A percentile compares a stretch with the other conserved stretches of the same genome.
Conservation (phyloP, 139 green algal genomes). For the Haematococcus lacustris region DNA sequence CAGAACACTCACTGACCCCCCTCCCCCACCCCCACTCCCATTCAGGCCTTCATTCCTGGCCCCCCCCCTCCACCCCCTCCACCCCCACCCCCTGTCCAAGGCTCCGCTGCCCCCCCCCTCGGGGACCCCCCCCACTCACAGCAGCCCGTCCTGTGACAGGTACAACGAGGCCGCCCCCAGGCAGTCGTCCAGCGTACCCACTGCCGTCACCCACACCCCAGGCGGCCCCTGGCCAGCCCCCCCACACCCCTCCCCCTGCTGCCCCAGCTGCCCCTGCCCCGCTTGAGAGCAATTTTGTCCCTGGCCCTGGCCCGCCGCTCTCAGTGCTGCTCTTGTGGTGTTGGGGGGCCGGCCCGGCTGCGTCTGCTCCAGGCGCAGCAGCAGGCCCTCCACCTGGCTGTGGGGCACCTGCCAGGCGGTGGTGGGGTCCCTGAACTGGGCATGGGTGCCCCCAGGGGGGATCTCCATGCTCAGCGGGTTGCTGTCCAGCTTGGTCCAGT, state of each 20-base stretch:
- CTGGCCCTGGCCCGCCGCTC: no score
- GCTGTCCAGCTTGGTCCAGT: slow-evolving; percentile 23
- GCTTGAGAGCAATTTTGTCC: no score
- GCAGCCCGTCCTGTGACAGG: slow-evolving; percentile 15
- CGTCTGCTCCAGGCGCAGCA: neutral
- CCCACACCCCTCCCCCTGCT: neutral
- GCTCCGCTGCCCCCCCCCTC: no score
- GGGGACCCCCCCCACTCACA: neutral
- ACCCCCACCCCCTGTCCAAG: no score
- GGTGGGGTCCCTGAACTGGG: slow-evolving; percentile 40
- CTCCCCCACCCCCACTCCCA: no score
- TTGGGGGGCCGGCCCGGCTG: no score
- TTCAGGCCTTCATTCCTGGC: no score
- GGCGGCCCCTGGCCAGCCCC: neutral
- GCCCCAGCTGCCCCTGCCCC: neutral
- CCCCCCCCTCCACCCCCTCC: no score
- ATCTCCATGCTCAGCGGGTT: slow-evolving; percentile 23
- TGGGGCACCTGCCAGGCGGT: slow-evolving; percentile 14
- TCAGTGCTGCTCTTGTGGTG: no score
- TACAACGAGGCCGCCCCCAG: slow-evolving; percentile 32
- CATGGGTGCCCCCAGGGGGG: slow-evolving; percentile 18
- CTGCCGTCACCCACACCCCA: slow-evolving; percentile 20
- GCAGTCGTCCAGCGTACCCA: slow-evolving; percentile 34
- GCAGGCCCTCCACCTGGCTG: neutral
- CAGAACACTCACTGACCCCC: no score